phyloP scores from a whole-genome alignment of 345 rosid species.

The Tarenaya hassleriana region DNA sequence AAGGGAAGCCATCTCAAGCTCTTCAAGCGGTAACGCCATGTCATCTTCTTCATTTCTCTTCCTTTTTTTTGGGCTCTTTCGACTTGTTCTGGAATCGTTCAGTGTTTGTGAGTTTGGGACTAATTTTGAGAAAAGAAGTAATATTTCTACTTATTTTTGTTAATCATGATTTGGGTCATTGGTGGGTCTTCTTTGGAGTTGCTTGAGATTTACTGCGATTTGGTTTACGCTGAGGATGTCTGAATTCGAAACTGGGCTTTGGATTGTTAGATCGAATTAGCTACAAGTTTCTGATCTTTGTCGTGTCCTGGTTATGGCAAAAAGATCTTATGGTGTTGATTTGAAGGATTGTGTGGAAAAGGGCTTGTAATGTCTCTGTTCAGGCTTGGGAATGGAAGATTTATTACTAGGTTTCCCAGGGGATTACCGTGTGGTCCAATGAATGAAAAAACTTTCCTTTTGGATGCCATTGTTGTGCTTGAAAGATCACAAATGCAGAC shows the following conservation, averaged over 20 bases:
- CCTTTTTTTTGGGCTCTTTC: background rate
- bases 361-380: too few relatives aligned
- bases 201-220: background rate
- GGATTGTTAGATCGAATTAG: slow-evolving; percentile 2
- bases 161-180: slow-evolving; percentile 10
- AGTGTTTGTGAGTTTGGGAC: background rate
- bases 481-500: slow-evolving; percentile 1
- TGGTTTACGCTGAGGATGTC: too few relatives aligned
- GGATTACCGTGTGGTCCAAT: background rate
- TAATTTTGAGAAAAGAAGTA: background rate
- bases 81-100: background rate
- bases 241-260: background rate
- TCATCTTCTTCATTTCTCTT: background rate
- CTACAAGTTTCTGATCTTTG: background rate
- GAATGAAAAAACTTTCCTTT: background rate
- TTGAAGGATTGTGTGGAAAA: too few relatives aligned
- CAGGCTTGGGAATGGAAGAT: too few relatives aligned
- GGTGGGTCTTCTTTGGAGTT: background rate
- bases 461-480: background rate
- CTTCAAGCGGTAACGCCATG: slow-evolving; percentile 63
- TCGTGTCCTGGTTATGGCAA: too few relatives aligned
- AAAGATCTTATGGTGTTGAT: too few relatives aligned
- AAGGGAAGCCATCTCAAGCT: slow-evolving; percentile 84
- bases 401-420: background rate
- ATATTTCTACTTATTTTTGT: background rate